These are phyloP conservation scores for Colletotrichum eremochloae DNA, from an alignment of 2,329 filamentous ascomycete genomes.

Conservation along the genomic window DNA sequence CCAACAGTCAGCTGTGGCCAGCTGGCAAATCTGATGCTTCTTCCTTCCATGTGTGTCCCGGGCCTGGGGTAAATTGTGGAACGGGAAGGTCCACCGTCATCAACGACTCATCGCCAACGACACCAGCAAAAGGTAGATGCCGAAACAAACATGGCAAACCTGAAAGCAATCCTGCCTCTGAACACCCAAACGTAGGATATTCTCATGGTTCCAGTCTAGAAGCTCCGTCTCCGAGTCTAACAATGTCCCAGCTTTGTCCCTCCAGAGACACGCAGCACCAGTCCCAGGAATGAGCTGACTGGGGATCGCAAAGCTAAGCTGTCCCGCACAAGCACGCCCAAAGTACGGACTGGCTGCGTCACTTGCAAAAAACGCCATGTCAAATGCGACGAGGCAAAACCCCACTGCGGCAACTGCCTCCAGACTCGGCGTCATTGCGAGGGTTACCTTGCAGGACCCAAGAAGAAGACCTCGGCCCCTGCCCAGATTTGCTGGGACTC, in stretches of 20 bases:
- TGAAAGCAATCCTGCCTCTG: background rate
- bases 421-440: conserved; percentile 39
- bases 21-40: background rate
- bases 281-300: background rate
- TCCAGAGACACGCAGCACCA: background rate
- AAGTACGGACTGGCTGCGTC: conserved; percentile 42
- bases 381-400: conserved; percentile 44
- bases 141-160: background rate
- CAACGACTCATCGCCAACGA: background rate
- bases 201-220: background rate
- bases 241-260: background rate
- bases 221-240: background rate
- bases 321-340: conserved; percentile 39
- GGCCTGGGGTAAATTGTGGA: too few relatives aligned
- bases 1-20: background rate
- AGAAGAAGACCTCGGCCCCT: conserved; percentile 34
- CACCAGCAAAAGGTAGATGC: background rate
- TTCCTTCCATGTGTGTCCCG: background rate
- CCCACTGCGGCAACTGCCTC: conserved; percentile 42
- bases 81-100: background rate
- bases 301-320: conserved; percentile 29
- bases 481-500: conserved; percentile 47
- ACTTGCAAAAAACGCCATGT: conserved; percentile 43
- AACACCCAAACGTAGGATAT: background rate
- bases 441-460: conserved; percentile 37